Percentiles rank a stretch among this genome's conserved stretches.
Evolutionary conservation across 352 stramenopile genomes (phyloP).

Genomic region (Phytopythium ostracodes): DNA sequence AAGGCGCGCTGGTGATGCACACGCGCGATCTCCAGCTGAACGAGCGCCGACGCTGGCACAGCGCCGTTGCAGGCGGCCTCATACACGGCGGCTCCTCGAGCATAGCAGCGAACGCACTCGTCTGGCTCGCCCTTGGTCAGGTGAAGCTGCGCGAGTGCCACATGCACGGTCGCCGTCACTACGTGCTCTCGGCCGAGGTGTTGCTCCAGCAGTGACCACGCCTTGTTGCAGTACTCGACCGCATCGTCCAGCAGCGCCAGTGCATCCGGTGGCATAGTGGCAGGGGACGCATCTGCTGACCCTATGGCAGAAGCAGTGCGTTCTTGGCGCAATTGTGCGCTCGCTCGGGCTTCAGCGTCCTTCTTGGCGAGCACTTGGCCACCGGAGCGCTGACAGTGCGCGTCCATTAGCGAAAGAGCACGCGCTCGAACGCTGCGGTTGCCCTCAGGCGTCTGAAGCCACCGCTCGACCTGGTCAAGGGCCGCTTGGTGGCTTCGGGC

Average conservation of each 20-base stretch:
- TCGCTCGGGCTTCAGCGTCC: slow-evolving; percentile 38
- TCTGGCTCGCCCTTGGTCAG: slow-evolving; percentile 24
- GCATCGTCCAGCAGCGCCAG: slow-evolving; percentile 49
- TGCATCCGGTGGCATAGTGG: slow-evolving; percentile 5
- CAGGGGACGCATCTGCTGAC: neutral
- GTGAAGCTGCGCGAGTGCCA: slow-evolving; percentile 53
- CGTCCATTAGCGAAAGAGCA: slow-evolving; percentile 36
- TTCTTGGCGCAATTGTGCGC: slow-evolving; percentile 34
- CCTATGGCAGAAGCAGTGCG: neutral
- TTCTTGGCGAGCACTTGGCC: slow-evolving; percentile 41
- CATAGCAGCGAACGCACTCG: slow-evolving; percentile 43
- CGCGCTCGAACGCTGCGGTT: slow-evolving; percentile 34
- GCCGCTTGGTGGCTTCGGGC: slow-evolving; percentile 41
- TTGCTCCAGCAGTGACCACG: slow-evolving; percentile 54
- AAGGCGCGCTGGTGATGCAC: slow-evolving; percentile 30
- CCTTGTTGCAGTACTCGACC: slow-evolving; percentile 60
- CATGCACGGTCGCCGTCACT: slow-evolving; percentile 45
- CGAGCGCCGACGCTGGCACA: slow-evolving; percentile 50
- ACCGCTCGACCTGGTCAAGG: slow-evolving; percentile 38
- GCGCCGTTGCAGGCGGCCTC: slow-evolving; percentile 49
- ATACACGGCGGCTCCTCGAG: slow-evolving; percentile 45
- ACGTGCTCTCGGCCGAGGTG: slow-evolving; percentile 46
- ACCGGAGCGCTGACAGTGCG: slow-evolving; percentile 6
- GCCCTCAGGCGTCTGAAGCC: slow-evolving; percentile 49
- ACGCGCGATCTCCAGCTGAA: slow-evolving; percentile 60